Conservation (phyloP, 2,329 filamentous ascomycete species). For the Sarocladium brachiariae region DNA sequence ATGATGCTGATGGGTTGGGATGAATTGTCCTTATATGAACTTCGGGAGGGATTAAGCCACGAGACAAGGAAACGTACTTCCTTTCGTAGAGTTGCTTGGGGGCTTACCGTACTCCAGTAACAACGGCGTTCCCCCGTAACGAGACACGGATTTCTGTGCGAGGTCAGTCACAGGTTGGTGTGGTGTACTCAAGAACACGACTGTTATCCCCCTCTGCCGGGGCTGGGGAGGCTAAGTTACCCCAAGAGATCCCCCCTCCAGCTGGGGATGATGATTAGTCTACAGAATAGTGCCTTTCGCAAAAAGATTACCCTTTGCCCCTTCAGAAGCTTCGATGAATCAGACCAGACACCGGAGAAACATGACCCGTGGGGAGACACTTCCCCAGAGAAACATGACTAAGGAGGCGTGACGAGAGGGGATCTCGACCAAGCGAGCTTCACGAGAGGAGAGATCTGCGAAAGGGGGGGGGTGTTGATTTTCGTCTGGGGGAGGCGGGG, state of each 20-base stretch:
- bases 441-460: too few relatives aligned
- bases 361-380: neutral
- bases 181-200: too few relatives aligned
- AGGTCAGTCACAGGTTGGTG: too few relatives aligned
- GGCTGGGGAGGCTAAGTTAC: neutral
- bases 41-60: neutral
- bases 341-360: neutral
- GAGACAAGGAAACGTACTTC: constrained; percentile 1
- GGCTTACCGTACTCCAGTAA: neutral
- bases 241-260: too few relatives aligned
- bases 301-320: too few relatives aligned
- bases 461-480: neutral
- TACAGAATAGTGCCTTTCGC: too few relatives aligned
- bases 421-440: too few relatives aligned
- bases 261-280: too few relatives aligned
- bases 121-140: neutral
- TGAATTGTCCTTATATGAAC: neutral
- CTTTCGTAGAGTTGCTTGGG: neutral
- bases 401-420: neutral
- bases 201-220: too few relatives aligned
- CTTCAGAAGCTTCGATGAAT: neutral
- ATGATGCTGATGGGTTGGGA: neutral
- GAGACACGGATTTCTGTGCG: neutral
- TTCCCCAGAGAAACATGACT: constrained; percentile 3
- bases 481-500: too few relatives aligned